phyloP scores from a whole-genome alignment of 164 flowering plant genomes.

The Santalum album region DNA sequence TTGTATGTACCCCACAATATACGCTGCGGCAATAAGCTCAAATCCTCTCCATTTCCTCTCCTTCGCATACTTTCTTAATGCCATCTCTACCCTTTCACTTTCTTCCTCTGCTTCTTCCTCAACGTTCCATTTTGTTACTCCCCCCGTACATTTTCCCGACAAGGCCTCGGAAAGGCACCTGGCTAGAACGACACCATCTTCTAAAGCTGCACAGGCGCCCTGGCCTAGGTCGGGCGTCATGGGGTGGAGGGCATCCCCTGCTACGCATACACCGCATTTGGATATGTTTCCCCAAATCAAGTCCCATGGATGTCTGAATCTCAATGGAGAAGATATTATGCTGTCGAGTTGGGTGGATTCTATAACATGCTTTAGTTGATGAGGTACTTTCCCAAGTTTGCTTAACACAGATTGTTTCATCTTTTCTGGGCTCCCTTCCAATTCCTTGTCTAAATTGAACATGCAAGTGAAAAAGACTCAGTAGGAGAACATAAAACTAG shows the following conservation, averaged over 20 bases:
- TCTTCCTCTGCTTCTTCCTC: constrained; percentile 14
- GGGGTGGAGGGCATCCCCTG: constrained; percentile 39
- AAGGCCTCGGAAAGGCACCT: constrained; percentile 40
- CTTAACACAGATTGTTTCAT: constrained; percentile 32
- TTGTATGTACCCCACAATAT: constrained; percentile 31
- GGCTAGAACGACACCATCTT: constrained; percentile 40
- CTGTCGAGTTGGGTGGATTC: constrained; percentile 18
- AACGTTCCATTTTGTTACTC: not conserved
- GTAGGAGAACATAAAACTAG: too few relatives aligned
- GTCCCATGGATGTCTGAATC: constrained; percentile 31
- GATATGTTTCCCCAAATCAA: constrained; percentile 28
- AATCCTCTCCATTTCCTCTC: constrained; percentile 53
- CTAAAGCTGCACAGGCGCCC: constrained; percentile 43
- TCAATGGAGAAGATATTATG: constrained; percentile 18
- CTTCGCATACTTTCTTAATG: constrained; percentile 29
- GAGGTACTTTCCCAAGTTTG: constrained; percentile 25
- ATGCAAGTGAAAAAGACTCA: too few relatives aligned
- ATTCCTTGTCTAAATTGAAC: not conserved
- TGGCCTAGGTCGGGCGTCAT: constrained; percentile 51
- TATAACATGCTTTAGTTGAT: constrained; percentile 12
- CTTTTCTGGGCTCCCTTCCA: constrained; percentile 22
- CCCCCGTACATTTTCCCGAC: not conserved
- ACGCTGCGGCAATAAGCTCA: constrained; percentile 31
- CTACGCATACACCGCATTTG: constrained; percentile 32
- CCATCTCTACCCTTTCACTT: constrained; percentile 22